Evolutionary conservation across 2,329 filamentous ascomycete genomes (phyloP).

Genomic region (Neonectria hederae): DNA sequence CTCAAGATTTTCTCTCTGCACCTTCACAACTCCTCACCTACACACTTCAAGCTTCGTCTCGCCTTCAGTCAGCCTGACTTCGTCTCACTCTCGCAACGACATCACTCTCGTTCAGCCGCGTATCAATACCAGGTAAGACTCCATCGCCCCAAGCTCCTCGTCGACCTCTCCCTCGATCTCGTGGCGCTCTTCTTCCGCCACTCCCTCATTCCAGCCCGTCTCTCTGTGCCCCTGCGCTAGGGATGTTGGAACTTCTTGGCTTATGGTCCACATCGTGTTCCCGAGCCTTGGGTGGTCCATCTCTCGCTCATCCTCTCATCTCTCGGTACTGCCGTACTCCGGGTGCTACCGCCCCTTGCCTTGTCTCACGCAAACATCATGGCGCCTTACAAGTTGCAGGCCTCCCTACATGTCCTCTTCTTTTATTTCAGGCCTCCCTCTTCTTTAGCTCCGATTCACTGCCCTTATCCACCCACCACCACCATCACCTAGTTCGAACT

Average conservation of each 20-base stretch:
- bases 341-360: slow-evolving; percentile 38
- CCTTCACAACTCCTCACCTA: slow-evolving; percentile 37
- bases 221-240: slow-evolving; percentile 20
- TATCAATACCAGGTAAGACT: slow-evolving; percentile 35
- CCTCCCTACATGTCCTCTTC: slow-evolving; percentile 16
- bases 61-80: slow-evolving; percentile 26
- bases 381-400: slow-evolving; percentile 22
- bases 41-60: slow-evolving; percentile 21
- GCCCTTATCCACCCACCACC: slow-evolving; percentile 17
- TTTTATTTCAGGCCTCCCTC: slow-evolving; percentile 26
- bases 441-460: slow-evolving; percentile 30
- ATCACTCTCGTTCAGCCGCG: slow-evolving; percentile 33
- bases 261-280: slow-evolving; percentile 33
- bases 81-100: slow-evolving; percentile 33
- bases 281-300: slow-evolving; percentile 24
- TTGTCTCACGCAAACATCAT: slow-evolving; percentile 47
- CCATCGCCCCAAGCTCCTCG: slow-evolving; percentile 6
- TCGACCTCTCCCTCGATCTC: slow-evolving; percentile 4
- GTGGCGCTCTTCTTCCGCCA: slow-evolving; percentile 1
- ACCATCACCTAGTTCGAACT: not conserved
- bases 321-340: slow-evolving; percentile 30
- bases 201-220: not conserved
- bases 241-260: not conserved
- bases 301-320: slow-evolving; percentile 12
- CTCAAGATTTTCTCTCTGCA: slow-evolving; percentile 34